Evolutionary conservation across 257 asterid species (phyloP).

Genomic region (Cruciata laevipes): DNA sequence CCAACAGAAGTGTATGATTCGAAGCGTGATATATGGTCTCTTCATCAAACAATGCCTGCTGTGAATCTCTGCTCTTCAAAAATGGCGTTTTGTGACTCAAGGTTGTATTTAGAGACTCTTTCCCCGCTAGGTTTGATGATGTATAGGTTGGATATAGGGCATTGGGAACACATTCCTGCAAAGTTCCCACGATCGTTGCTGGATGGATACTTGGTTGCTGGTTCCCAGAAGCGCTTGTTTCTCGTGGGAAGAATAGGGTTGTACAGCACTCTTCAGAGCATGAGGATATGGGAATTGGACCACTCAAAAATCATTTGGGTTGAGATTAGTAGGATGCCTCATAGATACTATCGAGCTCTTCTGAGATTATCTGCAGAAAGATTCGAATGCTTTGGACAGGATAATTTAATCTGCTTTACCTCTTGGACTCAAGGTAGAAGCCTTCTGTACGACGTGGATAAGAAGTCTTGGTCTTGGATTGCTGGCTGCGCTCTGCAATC

Average conservation of each 20-base stretch:
- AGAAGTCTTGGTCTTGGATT: constrained; percentile 94
- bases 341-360: constrained; percentile 81
- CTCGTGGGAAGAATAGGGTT: constrained; percentile 93
- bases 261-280: constrained; percentile 82
- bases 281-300: constrained; percentile 99
- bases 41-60: constrained; percentile 93
- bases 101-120: constrained; percentile 78
- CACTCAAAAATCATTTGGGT: constrained; percentile 73
- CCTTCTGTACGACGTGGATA: constrained; percentile 86
- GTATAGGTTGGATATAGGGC: constrained; percentile 78
- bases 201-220: constrained; percentile 97
- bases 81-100: constrained; percentile 96
- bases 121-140: constrained; percentile 96
- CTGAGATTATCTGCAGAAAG: constrained; percentile 91
- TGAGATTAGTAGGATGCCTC: constrained; percentile 93
- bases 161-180: constrained; percentile 97
- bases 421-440: constrained; percentile 98
- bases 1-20: constrained; percentile 97
- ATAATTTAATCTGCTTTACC: constrained; percentile 87
- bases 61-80: constrained; percentile 94
- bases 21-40: constrained; percentile 62
- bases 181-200: constrained; percentile 86
- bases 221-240: constrained; percentile 74
- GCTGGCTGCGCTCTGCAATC: constrained; percentile 94
- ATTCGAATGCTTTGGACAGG: constrained; percentile 97